Base-by-base conservation (phyloP, 345 rosid species). In the Pugionium cornutum region DNA sequence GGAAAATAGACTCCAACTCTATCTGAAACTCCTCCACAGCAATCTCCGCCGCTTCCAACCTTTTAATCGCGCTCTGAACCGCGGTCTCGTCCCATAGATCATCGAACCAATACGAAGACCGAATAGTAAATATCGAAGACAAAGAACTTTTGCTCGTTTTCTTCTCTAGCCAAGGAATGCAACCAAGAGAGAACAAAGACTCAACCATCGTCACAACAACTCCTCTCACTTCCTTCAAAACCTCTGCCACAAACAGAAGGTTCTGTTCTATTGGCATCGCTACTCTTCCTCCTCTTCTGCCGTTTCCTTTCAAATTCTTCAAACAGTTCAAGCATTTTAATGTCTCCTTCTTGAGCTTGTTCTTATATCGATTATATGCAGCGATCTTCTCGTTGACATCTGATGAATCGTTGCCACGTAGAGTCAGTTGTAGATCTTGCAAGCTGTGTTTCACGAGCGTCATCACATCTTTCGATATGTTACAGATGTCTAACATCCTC, bases 41-140 rank as follows among this genome's bases (percentile, higher is more conserved):
- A 39, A 83, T 86, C 77, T 85, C 89, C 53, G 83, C 87, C 0
- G 88, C 89, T 67, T 85, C 89, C 80, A 85, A 11, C 78, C 96
- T 85, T 48, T 85, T 88, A 39, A 76, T 53, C 0, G 94, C 86
- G 27, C 84, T 84, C 27, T 82, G 81, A 37, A 86, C 75, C 1
- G 83, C 87, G 2, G 83, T 68, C 37, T 79, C 83, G 10, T 85
- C 86, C 60, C 84, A 79, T 9, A 78, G 37, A 34, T 76, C 85
- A 28, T 77, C 72, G 47, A 59, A 46, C 5, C 75, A 75, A 9
- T 53, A 53, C 26, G 70, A 63, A 47, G 78, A 75, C 6, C 82
- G 68, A 62, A 59, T 66, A 2, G 54, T 48, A 59, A 86, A 75
- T 62, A 77, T 86, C 0, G 76, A 74, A 28, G 67, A 75, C 8